Evolutionary conservation across 176 grass and related monocot species (phyloP), one percentile per base, ranked within the genome.

Genomic region (Pontederia crassipes): DNA sequence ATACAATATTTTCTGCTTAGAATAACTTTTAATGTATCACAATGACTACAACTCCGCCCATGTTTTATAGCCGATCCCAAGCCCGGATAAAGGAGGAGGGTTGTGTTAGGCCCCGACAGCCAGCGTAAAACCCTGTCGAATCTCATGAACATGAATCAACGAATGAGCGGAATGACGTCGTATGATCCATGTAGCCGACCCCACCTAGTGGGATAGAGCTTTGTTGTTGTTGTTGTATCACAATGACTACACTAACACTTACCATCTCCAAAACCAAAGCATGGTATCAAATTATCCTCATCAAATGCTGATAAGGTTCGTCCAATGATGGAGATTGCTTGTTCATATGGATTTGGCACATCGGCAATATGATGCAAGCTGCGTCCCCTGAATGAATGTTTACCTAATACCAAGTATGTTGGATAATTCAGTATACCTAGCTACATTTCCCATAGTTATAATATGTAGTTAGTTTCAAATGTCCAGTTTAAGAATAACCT

Each of bases 241-340:
- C 11, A 17, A 50, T 51, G 13, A 26, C 27, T 51, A 11, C 48
- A 48, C 14, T 65, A 10, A 14, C 14, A 50, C 48, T 65, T 50
- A 65, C 62, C 45, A 45, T 65, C 62, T 49, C 62, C 62, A 65
- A 65, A 65, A 9, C 62, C 62, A 27, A 65, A 65, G 48, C 62
- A 65, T 28, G 62, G 62, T 46, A 65, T 65, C 62, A 65, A 65
- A 24, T 65, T 65, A 51, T 65, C 62, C 46, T 65, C 62, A 51
- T 65, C 62, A 14, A 65, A 65, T 14, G 18, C 62, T 65, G 62
- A 65, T 29, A 65, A 65, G 17, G 62, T 65, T 65, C 18, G 62
- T 50, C 62, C 62, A 29, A 65, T 65, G 48, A 65, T 65, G 12
- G 62, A 65, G 17, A 65, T 65, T 65, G 62, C 62, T 65, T 65